Evolutionary conservation across 371 early-diverging fungal species (phyloP).

Genomic region (Cokeromyces recurvatus): DNA sequence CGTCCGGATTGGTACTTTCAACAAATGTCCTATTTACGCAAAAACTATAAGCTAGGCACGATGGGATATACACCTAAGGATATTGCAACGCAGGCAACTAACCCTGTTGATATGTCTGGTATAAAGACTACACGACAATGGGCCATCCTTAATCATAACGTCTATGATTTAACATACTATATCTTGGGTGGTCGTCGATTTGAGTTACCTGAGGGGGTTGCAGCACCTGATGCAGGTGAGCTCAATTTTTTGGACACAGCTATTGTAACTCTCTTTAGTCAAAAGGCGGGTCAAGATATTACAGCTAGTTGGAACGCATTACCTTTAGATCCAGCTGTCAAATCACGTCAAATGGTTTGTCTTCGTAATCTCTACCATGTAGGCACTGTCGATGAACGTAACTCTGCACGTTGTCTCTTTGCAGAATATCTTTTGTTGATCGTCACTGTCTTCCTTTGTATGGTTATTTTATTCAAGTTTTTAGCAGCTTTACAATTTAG

Average conservation of each 20-base stretch:
- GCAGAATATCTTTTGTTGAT: slow-evolving; percentile 79
- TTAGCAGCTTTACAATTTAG: slow-evolving; percentile 84
- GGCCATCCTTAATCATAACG: slow-evolving; percentile 52
- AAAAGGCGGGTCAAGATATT: slow-evolving; percentile 59
- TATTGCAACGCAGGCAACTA: slow-evolving; percentile 27
- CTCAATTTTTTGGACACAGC: slow-evolving; percentile 42
- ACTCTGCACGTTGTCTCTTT: slow-evolving; percentile 72
- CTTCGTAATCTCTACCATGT: slow-evolving; percentile 74
- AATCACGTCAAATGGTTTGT: slow-evolving; percentile 47
- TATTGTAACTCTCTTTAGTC: slow-evolving; percentile 53
- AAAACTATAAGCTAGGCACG: slow-evolving; percentile 42
- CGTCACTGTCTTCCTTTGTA: slow-evolving; percentile 68
- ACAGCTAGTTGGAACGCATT: slow-evolving; percentile 50
- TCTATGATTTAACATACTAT: slow-evolving; percentile 57
- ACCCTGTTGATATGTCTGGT: slow-evolving; percentile 21
- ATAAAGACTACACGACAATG: slow-evolving; percentile 26
- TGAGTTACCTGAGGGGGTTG: slow-evolving; percentile 12
- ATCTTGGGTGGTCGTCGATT: slow-evolving; percentile 31
- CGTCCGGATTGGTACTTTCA: slow-evolving; percentile 53
- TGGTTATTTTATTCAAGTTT: slow-evolving; percentile 85
- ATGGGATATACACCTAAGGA: slow-evolving; percentile 36
- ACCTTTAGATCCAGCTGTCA: slow-evolving; percentile 23
- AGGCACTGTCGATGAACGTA: slow-evolving; percentile 83
- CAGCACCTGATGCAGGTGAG: slow-evolving; percentile 15
- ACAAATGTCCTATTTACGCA: slow-evolving; percentile 45